phyloP scores from a whole-genome alignment of 2,329 filamentous ascomycete genomes.

The Talaromyces sp. region DNA sequence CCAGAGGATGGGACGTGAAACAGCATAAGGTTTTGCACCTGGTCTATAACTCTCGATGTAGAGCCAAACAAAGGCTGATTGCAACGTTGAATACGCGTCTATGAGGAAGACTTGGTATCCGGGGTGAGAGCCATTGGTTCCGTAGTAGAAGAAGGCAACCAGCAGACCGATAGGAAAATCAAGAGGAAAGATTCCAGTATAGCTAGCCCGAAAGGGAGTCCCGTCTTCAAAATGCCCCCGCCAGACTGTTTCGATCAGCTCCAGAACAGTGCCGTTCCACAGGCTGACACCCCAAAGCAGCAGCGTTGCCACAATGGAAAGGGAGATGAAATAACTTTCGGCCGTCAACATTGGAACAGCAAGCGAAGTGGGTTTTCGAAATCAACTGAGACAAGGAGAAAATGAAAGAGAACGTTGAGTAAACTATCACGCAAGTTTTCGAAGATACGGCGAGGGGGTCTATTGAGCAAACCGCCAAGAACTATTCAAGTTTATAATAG shows the following conservation, averaged over 20 bases:
- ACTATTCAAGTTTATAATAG: too few relatives aligned
- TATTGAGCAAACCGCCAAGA: too few relatives aligned
- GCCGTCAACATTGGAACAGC: too few relatives aligned
- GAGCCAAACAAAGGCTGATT: background rate
- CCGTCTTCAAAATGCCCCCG: background rate
- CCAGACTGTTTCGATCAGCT: background rate
- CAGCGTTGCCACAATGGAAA: background rate
- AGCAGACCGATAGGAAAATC: background rate
- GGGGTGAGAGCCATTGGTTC: background rate
- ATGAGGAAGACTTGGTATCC: background rate
- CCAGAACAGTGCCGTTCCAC: background rate
- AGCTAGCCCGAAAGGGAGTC: background rate
- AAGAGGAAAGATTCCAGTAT: background rate
- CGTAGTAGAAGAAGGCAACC: background rate
- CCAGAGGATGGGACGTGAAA: background rate
- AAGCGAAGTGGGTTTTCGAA: too few relatives aligned
- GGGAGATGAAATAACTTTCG: background rate
- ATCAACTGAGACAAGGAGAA: too few relatives aligned
- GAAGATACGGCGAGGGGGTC: too few relatives aligned
- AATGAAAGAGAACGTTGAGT: too few relatives aligned
- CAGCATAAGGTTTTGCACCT: too few relatives aligned
- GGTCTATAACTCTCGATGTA: background rate
- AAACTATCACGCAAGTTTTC: too few relatives aligned
- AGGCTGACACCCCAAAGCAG: background rate
- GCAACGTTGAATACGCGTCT: background rate